Conservation (phyloP, 768 basidiomycete species). For the Boletus sp. region DNA sequence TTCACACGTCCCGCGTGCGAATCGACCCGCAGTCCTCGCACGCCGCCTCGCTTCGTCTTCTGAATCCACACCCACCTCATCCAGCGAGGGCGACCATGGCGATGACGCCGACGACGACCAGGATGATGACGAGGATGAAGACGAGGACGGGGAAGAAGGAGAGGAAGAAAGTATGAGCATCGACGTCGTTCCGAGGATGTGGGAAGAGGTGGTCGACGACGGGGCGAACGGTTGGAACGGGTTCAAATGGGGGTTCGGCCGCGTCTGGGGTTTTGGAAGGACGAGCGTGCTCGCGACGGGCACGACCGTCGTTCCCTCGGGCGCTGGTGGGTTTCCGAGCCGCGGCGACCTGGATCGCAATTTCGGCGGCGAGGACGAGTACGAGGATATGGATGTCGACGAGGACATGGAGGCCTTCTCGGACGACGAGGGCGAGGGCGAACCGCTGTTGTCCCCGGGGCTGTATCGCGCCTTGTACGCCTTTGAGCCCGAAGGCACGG, state of each 20-base stretch:
- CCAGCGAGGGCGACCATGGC: constrained; percentile 13
- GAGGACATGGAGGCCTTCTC: constrained; percentile 35
- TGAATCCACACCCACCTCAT: constrained; percentile 3
- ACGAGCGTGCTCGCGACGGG: constrained; percentile 9
- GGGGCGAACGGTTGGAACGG: constrained; percentile 34
- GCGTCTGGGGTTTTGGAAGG: constrained; percentile 35
- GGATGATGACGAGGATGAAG: constrained; percentile 12
- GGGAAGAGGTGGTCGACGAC: constrained; percentile 29
- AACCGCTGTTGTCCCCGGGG: constrained; percentile 56
- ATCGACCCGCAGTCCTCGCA: constrained; percentile 31
- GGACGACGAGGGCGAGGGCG: constrained; percentile 26
- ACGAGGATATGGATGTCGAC: constrained; percentile 24
- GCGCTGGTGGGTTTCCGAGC: constrained; percentile 30
- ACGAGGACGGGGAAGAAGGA: constrained; percentile 5
- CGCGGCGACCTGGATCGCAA: constrained; percentile 47
- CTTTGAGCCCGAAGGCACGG: constrained; percentile 77
- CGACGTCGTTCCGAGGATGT: constrained; percentile 1
- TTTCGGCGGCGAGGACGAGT: constrained; percentile 38
- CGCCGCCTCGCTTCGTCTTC: constrained; percentile 29
- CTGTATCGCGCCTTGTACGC: constrained; percentile 75
- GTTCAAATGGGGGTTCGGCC: constrained; percentile 44
- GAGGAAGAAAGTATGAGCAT: not conserved
- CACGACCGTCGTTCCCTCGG: constrained; percentile 2
- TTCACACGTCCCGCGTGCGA: constrained; percentile 39
- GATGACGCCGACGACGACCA: constrained; percentile 3